Percentiles rank a stretch among this genome's conserved stretches.
These are phyloP conservation scores for Euphorbia celastroides DNA, from an alignment of 441 rosid species.

Conservation along the genomic window DNA sequence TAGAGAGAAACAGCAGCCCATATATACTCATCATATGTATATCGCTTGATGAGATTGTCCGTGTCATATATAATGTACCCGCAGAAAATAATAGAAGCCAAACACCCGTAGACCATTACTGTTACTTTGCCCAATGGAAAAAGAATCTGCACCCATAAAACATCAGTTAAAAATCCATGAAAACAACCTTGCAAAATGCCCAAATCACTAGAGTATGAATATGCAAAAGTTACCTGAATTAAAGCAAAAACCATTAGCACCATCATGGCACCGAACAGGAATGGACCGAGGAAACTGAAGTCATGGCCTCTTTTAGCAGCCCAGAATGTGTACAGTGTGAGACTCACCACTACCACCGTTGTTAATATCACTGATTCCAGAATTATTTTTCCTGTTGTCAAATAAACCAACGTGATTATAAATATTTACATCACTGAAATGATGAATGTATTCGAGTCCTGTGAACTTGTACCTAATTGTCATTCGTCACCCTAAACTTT, in stretches of 20 bases:
- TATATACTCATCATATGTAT: conserved; percentile 69
- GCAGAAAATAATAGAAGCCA: conserved; percentile 72
- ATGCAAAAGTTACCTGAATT: conserved; percentile 58
- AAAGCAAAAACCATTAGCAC: conserved; percentile 66
- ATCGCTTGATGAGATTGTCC: conserved; percentile 78
- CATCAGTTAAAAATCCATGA: not conserved
- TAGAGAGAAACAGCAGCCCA: conserved; percentile 77
- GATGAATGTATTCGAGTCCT: too few species aligned
- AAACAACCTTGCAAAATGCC: not conserved
- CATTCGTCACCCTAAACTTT: too few species aligned
- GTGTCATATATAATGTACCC: conserved; percentile 83
- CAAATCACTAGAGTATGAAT: too few species aligned
- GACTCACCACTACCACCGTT: conserved; percentile 59
- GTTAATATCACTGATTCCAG: conserved; percentile 76
- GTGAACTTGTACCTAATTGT: too few species aligned
- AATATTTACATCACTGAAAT: not conserved
- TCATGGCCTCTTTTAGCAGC: conserved; percentile 85
- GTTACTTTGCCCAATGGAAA: conserved; percentile 74
- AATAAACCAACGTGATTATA: not conserved
- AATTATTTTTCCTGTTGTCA: conserved; percentile 65
- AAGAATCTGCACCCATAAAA: conserved; percentile 52
- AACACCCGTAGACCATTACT: conserved; percentile 65
- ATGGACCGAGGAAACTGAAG: conserved; percentile 86
- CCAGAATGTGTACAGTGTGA: conserved; percentile 89
- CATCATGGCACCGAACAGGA: conserved; percentile 67